Evolutionary conservation across 2,329 filamentous ascomycete species (phyloP).

Genomic region (Penicillium sp.): DNA sequence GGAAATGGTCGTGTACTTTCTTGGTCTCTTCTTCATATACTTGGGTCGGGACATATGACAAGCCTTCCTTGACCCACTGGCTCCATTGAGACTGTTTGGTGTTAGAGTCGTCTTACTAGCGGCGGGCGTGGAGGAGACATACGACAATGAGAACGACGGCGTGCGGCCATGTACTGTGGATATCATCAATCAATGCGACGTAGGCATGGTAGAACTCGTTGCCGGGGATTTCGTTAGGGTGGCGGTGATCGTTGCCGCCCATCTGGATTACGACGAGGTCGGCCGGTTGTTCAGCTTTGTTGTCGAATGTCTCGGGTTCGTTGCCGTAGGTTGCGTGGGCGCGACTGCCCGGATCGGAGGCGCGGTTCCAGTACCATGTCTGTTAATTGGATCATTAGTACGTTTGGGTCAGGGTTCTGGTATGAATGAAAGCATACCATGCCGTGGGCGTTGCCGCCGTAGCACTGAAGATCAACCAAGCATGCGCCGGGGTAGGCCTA

Average conservation of each 20-base stretch:
- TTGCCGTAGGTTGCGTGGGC: slow-evolving; percentile 44
- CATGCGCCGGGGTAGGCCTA: slow-evolving; percentile 58
- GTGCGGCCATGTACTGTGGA: slow-evolving; percentile 43
- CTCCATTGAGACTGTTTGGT: slow-evolving; percentile 51
- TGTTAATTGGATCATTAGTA: slow-evolving; percentile 25
- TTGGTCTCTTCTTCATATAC: slow-evolving; percentile 53
- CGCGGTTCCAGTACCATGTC: slow-evolving; percentile 58
- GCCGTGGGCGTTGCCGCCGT: slow-evolving; percentile 52
- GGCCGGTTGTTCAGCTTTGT: slow-evolving; percentile 28
- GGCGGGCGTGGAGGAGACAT: neutral
- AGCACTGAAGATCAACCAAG: slow-evolving; percentile 56
- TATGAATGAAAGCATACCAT: slow-evolving; percentile 31
- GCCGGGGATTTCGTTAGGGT: slow-evolving; percentile 41
- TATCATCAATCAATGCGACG: slow-evolving; percentile 40
- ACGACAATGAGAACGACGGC: slow-evolving; percentile 45
- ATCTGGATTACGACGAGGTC: slow-evolving; percentile 48
- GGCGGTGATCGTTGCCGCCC: slow-evolving; percentile 48
- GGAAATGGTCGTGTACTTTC: slow-evolving; percentile 54
- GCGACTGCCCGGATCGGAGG: slow-evolving; percentile 53
- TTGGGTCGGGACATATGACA: slow-evolving; percentile 49
- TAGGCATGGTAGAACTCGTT: slow-evolving; percentile 42
- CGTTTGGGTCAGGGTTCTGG: neutral
- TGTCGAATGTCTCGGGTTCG: slow-evolving; percentile 30
- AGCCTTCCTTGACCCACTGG: slow-evolving; percentile 52
- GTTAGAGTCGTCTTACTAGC: slow-evolving; percentile 2